Evolutionary conservation across 2,329 filamentous ascomycete species (phyloP), one percentile per base, ranked within the genome.

Genomic region (Bipolaris oryzae): DNA sequence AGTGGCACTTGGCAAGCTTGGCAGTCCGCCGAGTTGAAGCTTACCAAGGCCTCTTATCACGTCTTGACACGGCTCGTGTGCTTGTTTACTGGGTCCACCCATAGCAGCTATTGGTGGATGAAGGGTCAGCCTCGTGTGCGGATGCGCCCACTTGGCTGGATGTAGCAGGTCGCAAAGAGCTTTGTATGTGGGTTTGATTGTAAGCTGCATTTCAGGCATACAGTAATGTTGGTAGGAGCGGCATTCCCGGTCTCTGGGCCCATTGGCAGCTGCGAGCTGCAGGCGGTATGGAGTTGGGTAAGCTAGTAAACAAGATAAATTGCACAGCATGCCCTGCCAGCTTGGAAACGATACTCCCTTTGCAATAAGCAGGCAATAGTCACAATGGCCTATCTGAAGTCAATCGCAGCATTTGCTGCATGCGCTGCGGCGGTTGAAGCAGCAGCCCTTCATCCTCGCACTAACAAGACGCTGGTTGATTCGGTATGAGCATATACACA

Each of bases 21-120:
- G 50, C 50, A 46, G 13, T n/a, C 31, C 33, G 15, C 49, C 51
- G 35, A 20, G 28, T 37, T 23, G 50, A 66, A 68, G 65, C 58
- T 49, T 58, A 63, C 66, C 66, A 68, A 68, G 66, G 39, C 46
- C 37, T 59, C 66, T 68, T 68, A 68, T 66, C 66, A 66, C 55
- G 61, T 62, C 66, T 68, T 68, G 56, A 63, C 63, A 65, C 61
- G 60, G 44, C 54, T 50, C 41, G 51, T 58, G 53, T 53, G 55
- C 49, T 56, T 48, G 60, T 65, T 61, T 58, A 50, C 43, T 59
- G 50, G 38, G 33, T 21, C 42, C 34, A 34, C 28, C 39, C 38
- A 34, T 38, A 34, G 33, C 49, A 37, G 35, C 44, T n/a, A 67
- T 66, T 67, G 64, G 64, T 38, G 34, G 51, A 42, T 10, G 49